A percentile compares a stretch with the other conserved stretches of the same genome.
These are phyloP conservation scores for Herpetospermum pedunculosum DNA, from an alignment of 306 rosid species.

Conservation along the genomic window DNA sequence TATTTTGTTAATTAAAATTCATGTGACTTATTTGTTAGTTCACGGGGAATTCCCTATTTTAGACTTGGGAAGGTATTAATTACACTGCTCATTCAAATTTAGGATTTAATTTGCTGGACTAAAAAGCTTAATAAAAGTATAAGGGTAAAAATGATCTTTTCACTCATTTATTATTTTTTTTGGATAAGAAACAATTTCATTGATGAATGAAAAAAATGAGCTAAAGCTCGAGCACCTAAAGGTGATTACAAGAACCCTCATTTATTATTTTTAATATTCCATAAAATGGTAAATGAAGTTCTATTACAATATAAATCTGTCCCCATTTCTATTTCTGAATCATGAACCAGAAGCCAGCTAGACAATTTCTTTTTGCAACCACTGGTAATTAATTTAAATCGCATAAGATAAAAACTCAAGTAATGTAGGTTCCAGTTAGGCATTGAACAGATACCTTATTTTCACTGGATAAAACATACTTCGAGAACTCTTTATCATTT, in stretches of 20 bases:
- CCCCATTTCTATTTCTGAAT: neutral
- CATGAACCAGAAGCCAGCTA: neutral
- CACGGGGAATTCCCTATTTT: neutral
- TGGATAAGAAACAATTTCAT: too few species aligned
- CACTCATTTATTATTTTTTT: too few species aligned
- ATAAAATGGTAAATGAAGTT: neutral
- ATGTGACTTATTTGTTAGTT: neutral
- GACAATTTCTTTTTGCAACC: neutral
- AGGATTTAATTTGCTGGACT: neutral
- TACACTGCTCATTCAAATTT: neutral
- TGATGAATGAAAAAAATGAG: too few species aligned
- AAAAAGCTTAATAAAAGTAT: neutral
- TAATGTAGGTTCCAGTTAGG: neutral
- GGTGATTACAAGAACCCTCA: too few species aligned
- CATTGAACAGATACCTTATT: conserved; percentile 45
- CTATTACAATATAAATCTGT: neutral
- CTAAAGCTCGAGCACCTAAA: too few species aligned
- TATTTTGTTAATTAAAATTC: neutral
- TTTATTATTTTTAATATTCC: neutral
- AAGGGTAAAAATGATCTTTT: neutral
- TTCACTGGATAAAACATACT: conserved; percentile 58
- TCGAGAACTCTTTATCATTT: conserved; percentile 41
- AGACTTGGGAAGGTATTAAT: neutral
- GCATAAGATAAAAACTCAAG: neutral
- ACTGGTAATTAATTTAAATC: neutral